A percentile compares a stretch with the other conserved stretches of the same genome.
phyloP scores from a whole-genome alignment of 83 land plant species.

The Larix sibirica region DNA sequence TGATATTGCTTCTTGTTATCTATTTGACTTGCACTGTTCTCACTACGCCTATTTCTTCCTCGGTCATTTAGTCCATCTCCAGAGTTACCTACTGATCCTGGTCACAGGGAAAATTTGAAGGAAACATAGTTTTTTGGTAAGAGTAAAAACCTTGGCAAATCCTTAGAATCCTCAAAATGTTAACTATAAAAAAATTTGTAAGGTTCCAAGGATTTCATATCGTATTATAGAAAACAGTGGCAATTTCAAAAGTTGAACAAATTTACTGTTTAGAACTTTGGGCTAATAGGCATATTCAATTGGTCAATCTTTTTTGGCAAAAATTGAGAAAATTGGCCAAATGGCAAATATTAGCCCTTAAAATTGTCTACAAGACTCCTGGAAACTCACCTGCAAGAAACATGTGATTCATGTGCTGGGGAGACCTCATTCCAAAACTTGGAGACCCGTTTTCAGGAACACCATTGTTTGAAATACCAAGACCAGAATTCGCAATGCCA shows the following conservation, averaged over 20 bases:
- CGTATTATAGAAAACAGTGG: too few relatives aligned
- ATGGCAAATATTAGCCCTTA: too few relatives aligned
- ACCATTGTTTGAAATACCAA: conserved; percentile 40
- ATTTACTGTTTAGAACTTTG: too few relatives aligned
- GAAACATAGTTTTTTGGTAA: too few relatives aligned
- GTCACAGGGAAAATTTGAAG: neutral
- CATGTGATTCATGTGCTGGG: conserved; percentile 55
- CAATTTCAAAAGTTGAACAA: too few relatives aligned
- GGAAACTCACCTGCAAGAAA: conserved; percentile 26
- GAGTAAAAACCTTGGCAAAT: too few relatives aligned
- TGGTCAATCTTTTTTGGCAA: too few relatives aligned
- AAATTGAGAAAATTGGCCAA: too few relatives aligned
- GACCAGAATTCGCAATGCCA: conserved; percentile 32
- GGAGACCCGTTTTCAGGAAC: conserved; percentile 59
- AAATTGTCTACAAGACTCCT: neutral
- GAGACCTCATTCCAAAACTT: conserved; percentile 55
- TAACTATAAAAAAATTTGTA: too few relatives aligned
- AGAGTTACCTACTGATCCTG: conserved; percentile 15
- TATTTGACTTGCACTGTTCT: conserved; percentile 24
- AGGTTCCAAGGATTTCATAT: too few relatives aligned
- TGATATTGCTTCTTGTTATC: conserved; percentile 72
- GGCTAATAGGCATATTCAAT: too few relatives aligned
- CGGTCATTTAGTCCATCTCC: conserved; percentile 36
- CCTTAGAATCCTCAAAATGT: too few relatives aligned
- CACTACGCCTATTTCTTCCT: conserved; percentile 14